Base-by-base conservation (phyloP, 1,139 yeast species). In the Zygosaccharomyces sapae region DNA sequence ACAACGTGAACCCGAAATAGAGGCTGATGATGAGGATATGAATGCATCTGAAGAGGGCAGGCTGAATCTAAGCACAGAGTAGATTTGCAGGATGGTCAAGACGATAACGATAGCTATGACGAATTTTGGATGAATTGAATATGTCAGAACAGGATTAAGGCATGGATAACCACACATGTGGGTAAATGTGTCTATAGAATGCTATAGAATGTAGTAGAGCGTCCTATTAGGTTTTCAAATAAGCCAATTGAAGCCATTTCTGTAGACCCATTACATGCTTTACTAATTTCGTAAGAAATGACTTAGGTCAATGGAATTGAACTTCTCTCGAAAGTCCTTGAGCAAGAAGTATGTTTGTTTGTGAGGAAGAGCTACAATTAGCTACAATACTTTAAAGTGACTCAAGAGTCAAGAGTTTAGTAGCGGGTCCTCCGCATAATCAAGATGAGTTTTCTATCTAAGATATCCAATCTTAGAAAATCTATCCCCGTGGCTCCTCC, bases 41-140 rank as follows among this genome's bases (percentile, higher is more conserved):
- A 38, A 25, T 45, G 9, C 9, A 5, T 31, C 16, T 12, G 16
- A n/a, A 12, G 34, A 31, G 20, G 22, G 27, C 34, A 35, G 18
- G 33, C 20, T 30, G 45, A 35, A 12, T 30, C 18, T 12, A 29
- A 27, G 16, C 40, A 40, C n/a, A 33, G 33, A 8, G 4, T 8
- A 24, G 25, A n/a, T 37, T 37, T 41, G 34, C 46, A 41, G n/a
- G 27, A 13, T 19, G 38, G 13, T 16, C 19, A 31, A 24, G 39
- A 40, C 13, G 47, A 34, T 29, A 52, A 55, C 30, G 63, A 56
- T 3, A 66, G 62, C 29, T 66, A 62, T 38, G 59, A 52, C 5
- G 57, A 52, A 19, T 58, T 55, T 50, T 56, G 57, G 52, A 56
- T 12, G 65, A 58, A 7, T 41, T 58, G 10, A 52, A 48, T 4